Evolutionary conservation across 2,329 filamentous ascomycete species (phyloP), one percentile per base, ranked within the genome.

Genomic region (Hypoxylon sp.): DNA sequence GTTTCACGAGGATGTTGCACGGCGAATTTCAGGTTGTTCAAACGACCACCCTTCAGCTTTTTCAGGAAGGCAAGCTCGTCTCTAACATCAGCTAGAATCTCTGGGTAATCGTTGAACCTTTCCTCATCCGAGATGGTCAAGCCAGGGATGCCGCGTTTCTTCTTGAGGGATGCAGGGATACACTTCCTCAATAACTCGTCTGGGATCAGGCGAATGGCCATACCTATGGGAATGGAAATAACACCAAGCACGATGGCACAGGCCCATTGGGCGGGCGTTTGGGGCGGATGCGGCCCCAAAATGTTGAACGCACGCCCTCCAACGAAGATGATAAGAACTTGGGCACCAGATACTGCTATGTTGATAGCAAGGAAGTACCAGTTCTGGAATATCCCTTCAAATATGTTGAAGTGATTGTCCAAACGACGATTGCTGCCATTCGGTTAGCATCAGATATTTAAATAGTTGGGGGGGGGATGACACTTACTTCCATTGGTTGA

Each of bases 371-470:
- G 82, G 75, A 97, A 97, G 79, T 95, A 96, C 74, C 81, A 88
- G 71, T 97, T 97, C 68, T 83, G 83, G 17, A 80, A 80, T 51
- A 97, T 82, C 45, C 91, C 91, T 68, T 97, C 93, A 55, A 97
- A 93, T 57, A 97, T 91, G 73, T 97, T 97, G 79, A 96, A 92
- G 46, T 86, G 83, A 73, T 97, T 97, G 71, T 97, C 93, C 45
- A 97, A 79, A 8, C 93, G 90, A 51, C 93, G 90, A 74, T 96
- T 96, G 77, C 83, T 87, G 54, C 3, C 17, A 27, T 6, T 25
- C 21, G 26, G 58, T 67, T 55, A 69, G 69, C 59, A 60, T 21
- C 7, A 9, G 15, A 34, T 41, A 8, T 7, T 32, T 3, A 12
- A 26, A 15, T 35, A 62, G 34, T 47, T 31, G n/a, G n/a, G n/a